Percentiles rank a stretch among this genome's conserved stretches.
Evolutionary conservation across 176 grass and related monocot genomes (phyloP).

Genomic region (Canna indica): DNA sequence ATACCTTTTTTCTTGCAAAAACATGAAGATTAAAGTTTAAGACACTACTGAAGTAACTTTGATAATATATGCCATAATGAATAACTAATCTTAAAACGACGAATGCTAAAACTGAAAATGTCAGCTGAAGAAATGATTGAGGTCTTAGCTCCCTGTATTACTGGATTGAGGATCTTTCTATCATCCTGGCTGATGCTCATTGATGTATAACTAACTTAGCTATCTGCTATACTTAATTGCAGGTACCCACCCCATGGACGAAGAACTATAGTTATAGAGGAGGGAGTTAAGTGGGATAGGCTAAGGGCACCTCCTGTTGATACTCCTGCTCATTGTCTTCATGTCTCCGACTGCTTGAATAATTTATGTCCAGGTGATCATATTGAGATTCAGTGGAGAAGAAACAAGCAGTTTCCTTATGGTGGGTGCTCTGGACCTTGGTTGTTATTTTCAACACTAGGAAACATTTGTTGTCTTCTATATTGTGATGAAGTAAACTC

Average conservation of each 20-base stretch:
- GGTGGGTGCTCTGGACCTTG: constrained; percentile 30
- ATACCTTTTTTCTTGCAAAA: neutral
- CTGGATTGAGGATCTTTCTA: neutral
- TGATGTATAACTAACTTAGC: neutral
- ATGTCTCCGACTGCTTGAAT: constrained; percentile 65
- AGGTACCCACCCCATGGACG: constrained; percentile 88
- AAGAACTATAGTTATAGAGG: constrained; percentile 57
- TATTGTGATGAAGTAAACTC: neutral
- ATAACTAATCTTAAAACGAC: neutral
- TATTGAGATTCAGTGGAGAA: constrained; percentile 99
- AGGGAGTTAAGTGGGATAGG: constrained; percentile 74
- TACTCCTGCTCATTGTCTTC: constrained; percentile 55
- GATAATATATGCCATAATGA: neutral
- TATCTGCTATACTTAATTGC: constrained; percentile 1
- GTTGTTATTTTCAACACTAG: constrained; percentile 19
- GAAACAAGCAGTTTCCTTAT: constrained; percentile 89
- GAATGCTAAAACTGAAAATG: neutral
- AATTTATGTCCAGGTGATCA: constrained; percentile 63
- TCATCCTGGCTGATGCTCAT: neutral
- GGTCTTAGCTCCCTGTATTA: too few relatives aligned
- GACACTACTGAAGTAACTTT: neutral
- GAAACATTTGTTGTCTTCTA: constrained; percentile 34
- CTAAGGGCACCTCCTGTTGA: constrained; percentile 50
- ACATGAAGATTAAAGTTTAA: neutral
- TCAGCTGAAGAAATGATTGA: neutral